Evolutionary conservation across 2,329 filamentous ascomycete species (phyloP).

Genomic region (Neobulgaria alba): DNA sequence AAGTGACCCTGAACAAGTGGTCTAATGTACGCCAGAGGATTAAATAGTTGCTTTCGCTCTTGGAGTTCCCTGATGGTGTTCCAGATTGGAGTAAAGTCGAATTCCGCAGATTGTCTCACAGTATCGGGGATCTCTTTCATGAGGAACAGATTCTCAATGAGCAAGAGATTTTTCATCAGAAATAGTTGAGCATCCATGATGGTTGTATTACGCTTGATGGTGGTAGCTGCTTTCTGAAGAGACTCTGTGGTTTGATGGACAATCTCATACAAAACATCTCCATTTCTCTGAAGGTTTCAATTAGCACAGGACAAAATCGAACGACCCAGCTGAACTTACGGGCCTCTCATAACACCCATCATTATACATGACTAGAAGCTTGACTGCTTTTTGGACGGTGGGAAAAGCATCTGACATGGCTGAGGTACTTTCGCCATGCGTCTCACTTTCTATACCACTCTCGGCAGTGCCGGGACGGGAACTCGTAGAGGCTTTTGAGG

Average conservation of each 20-base stretch:
- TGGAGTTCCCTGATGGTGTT: conserved; percentile 46
- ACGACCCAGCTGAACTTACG: conserved; percentile 14
- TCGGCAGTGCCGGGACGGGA: background rate
- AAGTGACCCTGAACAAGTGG: conserved; percentile 35
- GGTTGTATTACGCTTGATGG: conserved; percentile 54
- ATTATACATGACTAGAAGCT: conserved; percentile 53
- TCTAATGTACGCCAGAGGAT: conserved; percentile 34
- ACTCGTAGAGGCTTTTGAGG: background rate
- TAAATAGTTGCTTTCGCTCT: conserved; percentile 42
- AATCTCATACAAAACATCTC: conserved; percentile 66
- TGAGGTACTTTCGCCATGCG: conserved; percentile 36
- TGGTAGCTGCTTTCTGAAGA: conserved; percentile 65
- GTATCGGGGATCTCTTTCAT: conserved; percentile 82
- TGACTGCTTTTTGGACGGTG: conserved; percentile 48
- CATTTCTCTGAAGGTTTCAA: conserved; percentile 12
- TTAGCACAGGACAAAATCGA: background rate
- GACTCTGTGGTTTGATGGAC: conserved; percentile 85
- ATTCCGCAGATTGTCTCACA: conserved; percentile 42
- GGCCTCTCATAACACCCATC: conserved; percentile 27
- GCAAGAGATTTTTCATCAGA: conserved; percentile 86
- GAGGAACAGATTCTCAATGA: conserved; percentile 92
- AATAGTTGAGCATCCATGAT: conserved; percentile 78
- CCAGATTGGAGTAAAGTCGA: conserved; percentile 59
- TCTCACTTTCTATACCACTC: background rate
- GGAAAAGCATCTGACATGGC: conserved; percentile 51